Evolutionary conservation across 345 rosid species (phyloP), one percentile per base, ranked within the genome.

Genomic region (Psidium guajava): DNA sequence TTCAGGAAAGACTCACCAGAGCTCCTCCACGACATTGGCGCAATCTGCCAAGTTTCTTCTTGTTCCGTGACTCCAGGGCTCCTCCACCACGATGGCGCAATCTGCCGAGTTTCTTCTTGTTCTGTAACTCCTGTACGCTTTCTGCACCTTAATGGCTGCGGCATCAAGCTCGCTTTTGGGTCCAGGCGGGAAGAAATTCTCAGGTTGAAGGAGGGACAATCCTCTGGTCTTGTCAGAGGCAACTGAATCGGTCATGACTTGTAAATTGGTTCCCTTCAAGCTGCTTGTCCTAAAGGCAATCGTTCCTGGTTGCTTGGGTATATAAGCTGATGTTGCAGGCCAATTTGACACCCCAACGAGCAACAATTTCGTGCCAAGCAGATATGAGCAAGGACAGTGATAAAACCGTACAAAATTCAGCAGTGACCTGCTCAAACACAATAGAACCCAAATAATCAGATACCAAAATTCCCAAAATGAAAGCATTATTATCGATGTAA

Each of bases 21-120:
- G 91, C 87, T 97, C 97, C 91, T 97, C 98, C 20, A 93, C 91
- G n/a, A 93, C 93, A 14, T 95, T 95, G 0, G 98, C 97, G 83
- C 99, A 97, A 82, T 97, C 99, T 25, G 99, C 99, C 47, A 95
- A 94, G 85, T 94, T 96, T 84, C 98, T 90, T 87, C 99, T 88
- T 5, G 98, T 95, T 85, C 97, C 49, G 91, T 94, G 93, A 85
- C 99, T 95, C 93, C 94, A 95, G 75, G 94, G 91, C 87, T 97
- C 97, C 91, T 97, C 98, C 20, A 93, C 91, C 28, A 93, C 93
- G 16, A 94, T 95, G 0, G 98, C 97, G 83, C 99, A 97, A 82
- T 97, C 99, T 25, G 99, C 99, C 47, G 95, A 94, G 85, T 94
- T 96, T 84, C 98, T 90, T 87, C 99, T 88, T 5, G 98, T 95